Percentiles rank a stretch among this genome's conserved stretches.
Conservation (phyloP, 2,329 filamentous ascomycete species). For the Ophiocordyceps camponoti-rufipedis region DNA sequence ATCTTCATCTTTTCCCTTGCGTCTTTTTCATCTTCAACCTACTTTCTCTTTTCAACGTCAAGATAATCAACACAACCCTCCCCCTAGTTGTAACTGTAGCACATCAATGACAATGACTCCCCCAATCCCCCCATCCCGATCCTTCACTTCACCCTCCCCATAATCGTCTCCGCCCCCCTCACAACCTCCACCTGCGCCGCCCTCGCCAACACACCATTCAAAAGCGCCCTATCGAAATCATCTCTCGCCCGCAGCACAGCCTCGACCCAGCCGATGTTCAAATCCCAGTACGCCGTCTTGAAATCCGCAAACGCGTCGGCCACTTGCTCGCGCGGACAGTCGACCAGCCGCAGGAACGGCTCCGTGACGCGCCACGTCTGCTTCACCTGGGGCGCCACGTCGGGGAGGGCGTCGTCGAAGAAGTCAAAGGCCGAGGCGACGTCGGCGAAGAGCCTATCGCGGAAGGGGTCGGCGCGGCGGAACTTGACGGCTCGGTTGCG, state of each 20-base stretch:
- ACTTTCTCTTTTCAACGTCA: too few relatives aligned
- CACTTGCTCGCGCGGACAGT: slow-evolving; percentile 52
- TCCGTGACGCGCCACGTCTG: slow-evolving; percentile 86
- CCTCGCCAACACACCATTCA: slow-evolving; percentile 71
- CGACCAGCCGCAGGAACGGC: slow-evolving; percentile 63
- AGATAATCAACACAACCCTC: too few relatives aligned
- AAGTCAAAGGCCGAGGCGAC: slow-evolving; percentile 80
- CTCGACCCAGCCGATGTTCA: slow-evolving; percentile 92
- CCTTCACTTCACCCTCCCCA: slow-evolving; percentile 68
- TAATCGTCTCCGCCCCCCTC: slow-evolving; percentile 75
- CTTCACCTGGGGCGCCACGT: slow-evolving; percentile 59
- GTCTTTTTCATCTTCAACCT: too few relatives aligned
- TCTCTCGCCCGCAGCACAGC: slow-evolving; percentile 71
- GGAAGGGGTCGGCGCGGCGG: slow-evolving; percentile 68
- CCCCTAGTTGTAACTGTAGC: background rate
- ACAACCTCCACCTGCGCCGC: slow-evolving; percentile 75
- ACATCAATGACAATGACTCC: too few relatives aligned
- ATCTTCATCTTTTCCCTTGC: background rate
- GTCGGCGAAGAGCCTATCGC: slow-evolving; percentile 87
- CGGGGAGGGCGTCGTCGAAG: slow-evolving; percentile 43
- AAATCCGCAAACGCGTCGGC: slow-evolving; percentile 67
- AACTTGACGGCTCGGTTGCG: slow-evolving; percentile 86
- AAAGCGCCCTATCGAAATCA: slow-evolving; percentile 82
- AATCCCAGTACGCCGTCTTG: slow-evolving; percentile 79
- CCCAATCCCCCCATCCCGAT: too few relatives aligned